phyloP scores from a whole-genome alignment of 2,329 filamentous ascomycete genomes.

The Colletotrichum karsti region DNA sequence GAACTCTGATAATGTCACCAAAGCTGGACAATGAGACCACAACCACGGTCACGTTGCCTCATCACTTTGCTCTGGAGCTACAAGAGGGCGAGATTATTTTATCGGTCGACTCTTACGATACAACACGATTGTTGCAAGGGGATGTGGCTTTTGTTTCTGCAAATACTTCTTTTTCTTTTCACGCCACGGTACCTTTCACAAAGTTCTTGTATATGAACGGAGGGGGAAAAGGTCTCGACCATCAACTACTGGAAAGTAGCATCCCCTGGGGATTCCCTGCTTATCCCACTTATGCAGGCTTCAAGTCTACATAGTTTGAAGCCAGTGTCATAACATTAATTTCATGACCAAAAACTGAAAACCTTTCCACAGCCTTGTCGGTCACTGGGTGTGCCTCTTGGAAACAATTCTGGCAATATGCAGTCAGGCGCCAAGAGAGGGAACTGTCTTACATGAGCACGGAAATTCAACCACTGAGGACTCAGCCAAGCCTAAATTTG shows the following conservation, averaged over 20 bases:
- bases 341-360: no score
- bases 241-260: conserved; percentile 30
- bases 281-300: conserved; percentile 21
- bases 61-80: conserved; percentile 35
- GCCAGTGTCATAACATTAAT: no score
- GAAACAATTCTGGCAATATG: no score
- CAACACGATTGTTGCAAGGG: conserved; percentile 31
- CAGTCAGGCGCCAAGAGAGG: no score
- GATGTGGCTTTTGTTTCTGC: conserved; percentile 36
- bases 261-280: conserved; percentile 32
- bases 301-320: no score
- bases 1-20: conserved; percentile 46
- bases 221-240: conserved; percentile 33
- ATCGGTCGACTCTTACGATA: conserved; percentile 30
- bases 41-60: not conserved
- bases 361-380: no score
- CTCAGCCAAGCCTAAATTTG: no score
- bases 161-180: conserved; percentile 30
- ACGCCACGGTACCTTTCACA: conserved; percentile 33
- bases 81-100: conserved; percentile 35
- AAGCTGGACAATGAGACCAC: conserved; percentile 1
- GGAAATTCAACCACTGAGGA: no score
- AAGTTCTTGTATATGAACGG: conserved; percentile 37
- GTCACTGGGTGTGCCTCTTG: no score
- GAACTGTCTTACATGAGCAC: no score